A percentile compares a stretch with the other conserved stretches of the same genome.
phyloP scores from a whole-genome alignment of 1,284 basidiomycete species.

The Erythrobasidium hasegawianum region DNA sequence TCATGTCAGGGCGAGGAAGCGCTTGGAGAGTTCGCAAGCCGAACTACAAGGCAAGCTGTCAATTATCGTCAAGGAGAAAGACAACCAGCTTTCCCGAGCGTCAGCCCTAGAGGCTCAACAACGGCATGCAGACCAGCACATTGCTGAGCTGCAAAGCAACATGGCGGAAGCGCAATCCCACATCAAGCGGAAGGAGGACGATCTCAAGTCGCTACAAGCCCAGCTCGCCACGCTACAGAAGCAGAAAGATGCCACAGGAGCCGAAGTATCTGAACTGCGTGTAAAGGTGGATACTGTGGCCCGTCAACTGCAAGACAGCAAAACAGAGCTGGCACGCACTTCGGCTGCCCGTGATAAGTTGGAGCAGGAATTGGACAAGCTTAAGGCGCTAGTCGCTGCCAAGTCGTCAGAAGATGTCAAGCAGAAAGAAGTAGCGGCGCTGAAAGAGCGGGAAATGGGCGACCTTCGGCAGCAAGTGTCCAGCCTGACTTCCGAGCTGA shows the following conservation, averaged over 20 bases:
- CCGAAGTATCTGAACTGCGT: conserved; percentile 9
- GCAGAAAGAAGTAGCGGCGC: conserved; percentile 76
- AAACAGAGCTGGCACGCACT: neutral
- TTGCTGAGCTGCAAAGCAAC: conserved; percentile 11
- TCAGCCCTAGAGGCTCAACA: conserved; percentile 1
- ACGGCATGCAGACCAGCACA: conserved; percentile 6
- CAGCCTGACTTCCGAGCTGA: conserved; percentile 43
- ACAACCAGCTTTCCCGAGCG: neutral
- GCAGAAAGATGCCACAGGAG: neutral
- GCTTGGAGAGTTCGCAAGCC: conserved; percentile 62
- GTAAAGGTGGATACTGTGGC: conserved; percentile 3
- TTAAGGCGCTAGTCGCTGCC: conserved; percentile 72
- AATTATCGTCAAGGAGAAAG: conserved; percentile 63
- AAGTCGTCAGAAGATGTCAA: conserved; percentile 82
- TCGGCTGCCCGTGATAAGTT: conserved; percentile 41
- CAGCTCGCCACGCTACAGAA: conserved; percentile 48
- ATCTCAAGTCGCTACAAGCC: conserved; percentile 70
- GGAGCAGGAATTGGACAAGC: conserved; percentile 77
- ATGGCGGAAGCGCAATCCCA: neutral
- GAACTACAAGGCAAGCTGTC: conserved; percentile 72
- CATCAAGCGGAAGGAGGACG: conserved; percentile 8
- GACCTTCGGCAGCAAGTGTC: conserved; percentile 66
- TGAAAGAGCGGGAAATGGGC: conserved; percentile 76
- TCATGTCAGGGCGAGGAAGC: conserved; percentile 67
- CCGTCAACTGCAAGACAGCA: conserved; percentile 11